Base-by-base conservation (phyloP, 2,329 filamentous ascomycete species). In the Diaporthe nobilis region DNA sequence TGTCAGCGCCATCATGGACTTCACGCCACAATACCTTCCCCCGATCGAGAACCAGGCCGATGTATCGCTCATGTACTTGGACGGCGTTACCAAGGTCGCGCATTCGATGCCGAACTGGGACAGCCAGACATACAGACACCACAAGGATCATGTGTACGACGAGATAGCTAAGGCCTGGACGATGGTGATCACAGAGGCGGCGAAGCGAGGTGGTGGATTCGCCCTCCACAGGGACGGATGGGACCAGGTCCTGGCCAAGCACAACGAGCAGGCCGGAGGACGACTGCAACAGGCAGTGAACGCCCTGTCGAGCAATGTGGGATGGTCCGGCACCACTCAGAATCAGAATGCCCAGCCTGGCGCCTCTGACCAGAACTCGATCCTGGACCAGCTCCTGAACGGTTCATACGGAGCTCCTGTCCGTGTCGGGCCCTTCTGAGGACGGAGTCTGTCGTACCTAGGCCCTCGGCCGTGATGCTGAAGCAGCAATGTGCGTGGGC, bases 141-240 rank as follows among this genome's bases (percentile, higher is more conserved):
- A 98, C 87, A 98, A 98, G 85, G 94, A 98, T 79, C 95, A 95
- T 78, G 96, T 96, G 9, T 99, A 99, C 82, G 96, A 99, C 81
- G 97, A 98, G 82, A 96, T 99, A 78, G 93, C 95, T 37, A 95
- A 94, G 81, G 97, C 97, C 1, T 99, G 97, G 97, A 93, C 95
- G 22, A 85, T 97, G 79, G 96, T 98, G 68, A 94, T 99, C 79
- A 93, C 93, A 77, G 97, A 99, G 84, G 95, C 95, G 2, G 93
- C 94, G 31, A 98, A 98, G 87, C 91, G 94, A 79, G 96, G 95
- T 15, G 96, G 95, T 39, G 97, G 97, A 47, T 97, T 98, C 80
- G 92, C 95, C 78, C 82, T 99, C 78, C 94, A 98, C 81, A 94
- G 95, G 63, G 95, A 94, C 72, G 94, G 94, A 76, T 99, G 97